phyloP scores from a whole-genome alignment of 345 rosid species.

The Heritiera fomes region DNA sequence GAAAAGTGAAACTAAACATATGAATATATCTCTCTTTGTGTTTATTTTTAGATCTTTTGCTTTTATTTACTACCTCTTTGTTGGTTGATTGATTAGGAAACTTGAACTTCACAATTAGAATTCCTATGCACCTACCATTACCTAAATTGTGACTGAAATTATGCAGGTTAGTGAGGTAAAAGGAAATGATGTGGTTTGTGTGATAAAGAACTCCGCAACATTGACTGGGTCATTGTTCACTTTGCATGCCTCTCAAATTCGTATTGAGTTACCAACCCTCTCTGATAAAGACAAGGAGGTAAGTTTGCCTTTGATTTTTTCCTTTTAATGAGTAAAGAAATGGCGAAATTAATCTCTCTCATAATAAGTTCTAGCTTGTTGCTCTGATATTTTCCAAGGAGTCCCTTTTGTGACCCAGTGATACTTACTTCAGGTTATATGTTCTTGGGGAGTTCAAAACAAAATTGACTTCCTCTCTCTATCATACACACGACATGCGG shows the following conservation, averaged over 20 bases:
- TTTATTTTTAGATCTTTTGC: neutral
- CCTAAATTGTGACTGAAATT: constrained; percentile 23
- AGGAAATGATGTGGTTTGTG: constrained; percentile 81
- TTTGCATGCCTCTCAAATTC: constrained; percentile 85
- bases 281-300: constrained; percentile 92
- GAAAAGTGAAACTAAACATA: neutral
- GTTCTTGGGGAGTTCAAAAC: constrained; percentile 91
- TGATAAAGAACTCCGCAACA: constrained; percentile 84
- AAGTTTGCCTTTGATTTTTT: constrained; percentile 8
- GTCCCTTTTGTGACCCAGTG: constrained; percentile 12
- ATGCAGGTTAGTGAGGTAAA: constrained; percentile 77
- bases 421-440: constrained; percentile 59
- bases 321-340: neutral
- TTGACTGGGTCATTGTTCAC: constrained; percentile 88
- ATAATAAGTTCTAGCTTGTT: constrained; percentile 8
- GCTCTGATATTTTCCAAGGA: neutral
- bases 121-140: constrained; percentile 3
- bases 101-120: neutral
- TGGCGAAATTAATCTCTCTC: neutral
- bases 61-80: neutral
- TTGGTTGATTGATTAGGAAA: neutral
- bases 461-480: constrained; percentile 94
- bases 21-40: neutral
- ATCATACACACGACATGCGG: constrained; percentile 92
- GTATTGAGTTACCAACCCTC: constrained; percentile 81